Evolutionary conservation across 257 asterid genomes (phyloP), one percentile per base, ranked within the genome.

Genomic region (Primulina eburnea): DNA sequence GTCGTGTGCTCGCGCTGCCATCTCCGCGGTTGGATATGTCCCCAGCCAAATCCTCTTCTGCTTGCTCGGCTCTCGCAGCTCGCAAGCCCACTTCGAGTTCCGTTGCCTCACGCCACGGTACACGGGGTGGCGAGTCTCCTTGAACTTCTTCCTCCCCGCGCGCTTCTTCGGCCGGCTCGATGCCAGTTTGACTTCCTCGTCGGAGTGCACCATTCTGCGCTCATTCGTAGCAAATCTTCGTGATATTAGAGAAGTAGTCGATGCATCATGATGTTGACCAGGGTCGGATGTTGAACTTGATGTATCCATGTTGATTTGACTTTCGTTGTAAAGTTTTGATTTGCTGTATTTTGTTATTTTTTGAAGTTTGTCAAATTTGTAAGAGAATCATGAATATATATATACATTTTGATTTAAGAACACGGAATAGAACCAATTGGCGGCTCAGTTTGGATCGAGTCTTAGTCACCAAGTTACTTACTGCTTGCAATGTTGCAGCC

Each of bases 1-100:
- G 20, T 89, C 96, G 40, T 87, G 82, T 6, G 96, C 96, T 4
- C 93, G 67, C 6, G 96, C 96, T 0, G 96, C 91, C 96, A 89
- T 89, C 82, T 89, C 94, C 0, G 92, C 79, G 0, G 93, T 89
- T 17, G 90, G 92, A 6, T 78, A 87, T 0, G 90, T 89, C 1
- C 96, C 95, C 1, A 89, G 70, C 96, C 96, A 89, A 62, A 89
- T 85, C 66, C 96, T 69, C 26, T 79, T 71, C 56, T 89, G 86
- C 21, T 80, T 65, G 7, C 29, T 83, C 16, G 89, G 94, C 59
- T 89, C 91, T 0, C 93, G 81, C 37, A 85, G 56, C 83, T 88
- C 95, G 58, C 90, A 88, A 0, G 86, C 95, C 95, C 92, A 89
- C 57, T 81, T 80, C 8, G 81, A 77, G 24, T 81, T 81, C 56